Evolutionary conservation across 305 asterid species (phyloP), one percentile per base, ranked within the genome.

Genomic region (Fraxinus velutina): DNA sequence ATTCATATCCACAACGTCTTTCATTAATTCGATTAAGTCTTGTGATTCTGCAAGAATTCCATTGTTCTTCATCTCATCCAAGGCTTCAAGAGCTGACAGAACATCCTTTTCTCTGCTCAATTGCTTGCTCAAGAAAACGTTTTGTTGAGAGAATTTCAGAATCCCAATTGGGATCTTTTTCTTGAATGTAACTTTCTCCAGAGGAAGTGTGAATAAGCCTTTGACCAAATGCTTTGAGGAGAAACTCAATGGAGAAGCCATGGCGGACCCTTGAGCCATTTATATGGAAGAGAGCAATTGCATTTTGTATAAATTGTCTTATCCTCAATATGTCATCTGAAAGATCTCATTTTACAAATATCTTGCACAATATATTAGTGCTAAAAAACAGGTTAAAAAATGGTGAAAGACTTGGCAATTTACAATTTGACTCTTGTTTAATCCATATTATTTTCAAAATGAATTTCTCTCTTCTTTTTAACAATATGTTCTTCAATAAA

Each of bases 11-110:
- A 33, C 60, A 2, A 76, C 36, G 0, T 66, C 34, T 78, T 81
- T 62, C 90, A 87, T 85, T 76, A 85, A 78, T 32, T 85, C 84
- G 21, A 78, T 24, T 6, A 87, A 24, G 37, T 71, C 42, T n/a
- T n/a, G 34, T 10, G 88, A n/a, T 79, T 82, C 84, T 66, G 85
- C 85, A 13, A 36, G 12, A 47, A 78, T 64, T 12, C 82, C 84
- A 42, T 78, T 78, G 75, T 27, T 36, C 4, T 77, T 79, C 82
- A 79, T 84, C 21, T 81, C 80, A 17, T 87, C 79, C 73, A 87
- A 39, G 32, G 84, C 76, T 80, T 78, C 64, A 2, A 87, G 78
- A 9, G 77, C 86, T 13, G 39, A 72, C 66, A 44, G 55, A n/a
- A 78, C 6, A 32, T 37, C 81, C 12, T 33, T 44, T 32, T 80